phyloP scores from a whole-genome alignment of 345 rosid genomes.

The Durio zibethinus region DNA sequence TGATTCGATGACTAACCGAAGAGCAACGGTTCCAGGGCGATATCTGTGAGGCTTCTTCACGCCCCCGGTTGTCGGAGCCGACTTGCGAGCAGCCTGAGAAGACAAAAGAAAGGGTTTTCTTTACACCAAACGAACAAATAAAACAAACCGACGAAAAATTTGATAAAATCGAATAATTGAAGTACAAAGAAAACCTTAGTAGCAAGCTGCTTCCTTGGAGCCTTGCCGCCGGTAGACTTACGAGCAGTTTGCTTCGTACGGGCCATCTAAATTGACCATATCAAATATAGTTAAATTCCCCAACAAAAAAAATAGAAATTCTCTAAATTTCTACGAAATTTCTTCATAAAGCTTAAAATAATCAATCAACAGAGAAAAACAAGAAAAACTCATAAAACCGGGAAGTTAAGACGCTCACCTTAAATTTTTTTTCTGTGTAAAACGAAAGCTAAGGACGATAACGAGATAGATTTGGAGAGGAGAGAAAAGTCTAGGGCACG shows the following conservation, averaged over 20 bases:
- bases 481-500: background rate
- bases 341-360: background rate
- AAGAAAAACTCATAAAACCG: background rate
- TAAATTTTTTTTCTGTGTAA: background rate
- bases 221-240: constrained; percentile 95
- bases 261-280: constrained; percentile 42
- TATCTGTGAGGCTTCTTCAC: constrained; percentile 92
- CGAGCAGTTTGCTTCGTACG: constrained; percentile 98
- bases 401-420: background rate
- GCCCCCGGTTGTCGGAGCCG: constrained; percentile 90
- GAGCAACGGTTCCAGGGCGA: constrained; percentile 96
- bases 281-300: background rate
- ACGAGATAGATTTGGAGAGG: background rate
- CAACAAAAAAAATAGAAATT: background rate
- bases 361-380: background rate
- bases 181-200: constrained; percentile 49
- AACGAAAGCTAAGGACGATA: background rate
- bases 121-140: background rate
- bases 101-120: background rate
- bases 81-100: constrained; percentile 81
- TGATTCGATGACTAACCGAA: constrained; percentile 46
- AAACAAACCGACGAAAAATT: background rate
- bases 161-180: background rate
- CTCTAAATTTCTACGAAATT: background rate
- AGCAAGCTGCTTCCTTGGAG: constrained; percentile 94